Evolutionary conservation across 208 protist genomes (phyloP).

Genomic region (Tritrichomonas musculus): DNA sequence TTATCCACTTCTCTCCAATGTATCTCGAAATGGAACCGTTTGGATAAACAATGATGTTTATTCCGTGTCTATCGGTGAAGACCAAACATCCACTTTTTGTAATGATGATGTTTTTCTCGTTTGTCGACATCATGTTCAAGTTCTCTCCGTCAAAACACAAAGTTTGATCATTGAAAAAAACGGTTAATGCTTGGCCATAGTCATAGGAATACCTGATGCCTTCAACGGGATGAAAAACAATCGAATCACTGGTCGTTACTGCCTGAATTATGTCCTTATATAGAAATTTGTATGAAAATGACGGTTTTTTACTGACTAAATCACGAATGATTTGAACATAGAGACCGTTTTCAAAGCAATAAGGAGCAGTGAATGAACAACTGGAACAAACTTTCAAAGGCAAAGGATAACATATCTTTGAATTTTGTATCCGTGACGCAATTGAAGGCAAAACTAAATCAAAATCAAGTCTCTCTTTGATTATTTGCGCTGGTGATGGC

Average conservation of each 20-base stretch:
- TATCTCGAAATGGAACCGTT: not conserved
- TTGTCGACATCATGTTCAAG: not conserved
- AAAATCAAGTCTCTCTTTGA: not conserved
- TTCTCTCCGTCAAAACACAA: not conserved
- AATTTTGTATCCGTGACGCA: not conserved
- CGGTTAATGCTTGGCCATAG: too few relatives aligned
- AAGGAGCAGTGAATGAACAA: not conserved
- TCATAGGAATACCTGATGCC: too few relatives aligned
- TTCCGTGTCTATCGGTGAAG: not conserved
- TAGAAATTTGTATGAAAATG: too few relatives aligned
- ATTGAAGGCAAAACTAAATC: not conserved
- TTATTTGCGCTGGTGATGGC: not conserved
- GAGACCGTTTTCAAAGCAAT: not conserved
- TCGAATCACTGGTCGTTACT: too few relatives aligned
- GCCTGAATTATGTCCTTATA: too few relatives aligned
- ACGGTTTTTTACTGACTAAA: not conserved
- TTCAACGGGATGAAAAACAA: too few relatives aligned
- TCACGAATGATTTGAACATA: not conserved
- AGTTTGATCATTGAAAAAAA: too few relatives aligned
- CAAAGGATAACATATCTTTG: not conserved
- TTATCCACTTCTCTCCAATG: not conserved
- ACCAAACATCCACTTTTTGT: not conserved
- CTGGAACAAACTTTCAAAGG: not conserved
- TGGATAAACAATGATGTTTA: not conserved
- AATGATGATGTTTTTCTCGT: not conserved